A percentile compares a stretch with the other conserved stretches of the same genome.
Evolutionary conservation across 768 basidiomycete species (phyloP).

Genomic region (Saitozyma sp.): DNA sequence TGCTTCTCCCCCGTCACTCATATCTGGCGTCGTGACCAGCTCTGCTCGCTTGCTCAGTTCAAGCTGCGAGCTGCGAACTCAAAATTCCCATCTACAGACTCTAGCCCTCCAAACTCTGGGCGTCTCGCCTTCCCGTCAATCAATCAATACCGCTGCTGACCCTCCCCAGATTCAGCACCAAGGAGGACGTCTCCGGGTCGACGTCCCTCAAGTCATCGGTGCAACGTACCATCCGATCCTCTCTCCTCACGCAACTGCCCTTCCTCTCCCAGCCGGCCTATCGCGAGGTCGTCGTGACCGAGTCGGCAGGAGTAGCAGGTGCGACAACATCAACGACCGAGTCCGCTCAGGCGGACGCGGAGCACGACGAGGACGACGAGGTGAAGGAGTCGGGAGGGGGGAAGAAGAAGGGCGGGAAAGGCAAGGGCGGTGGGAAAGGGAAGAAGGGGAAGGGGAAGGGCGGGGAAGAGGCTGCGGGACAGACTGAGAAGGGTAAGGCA

Average conservation of each 20-base stretch:
- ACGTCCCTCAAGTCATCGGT: slow-evolving; percentile 91
- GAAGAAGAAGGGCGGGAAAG: slow-evolving; percentile 20
- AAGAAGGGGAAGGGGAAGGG: slow-evolving; percentile 23
- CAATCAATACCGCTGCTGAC: slow-evolving; percentile 9
- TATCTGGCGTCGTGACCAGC: not conserved
- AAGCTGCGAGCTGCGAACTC: too few relatives aligned
- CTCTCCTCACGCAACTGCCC: slow-evolving; percentile 73
- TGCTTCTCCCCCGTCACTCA: not conserved
- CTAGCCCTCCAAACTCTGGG: not conserved
- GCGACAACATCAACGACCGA: slow-evolving; percentile 2
- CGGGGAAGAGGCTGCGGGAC: slow-evolving; percentile 14
- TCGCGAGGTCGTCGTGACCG: slow-evolving; percentile 57
- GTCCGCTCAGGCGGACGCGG: slow-evolving; percentile 19
- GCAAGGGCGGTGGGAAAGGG: slow-evolving; percentile 18
- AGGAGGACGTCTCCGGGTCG: slow-evolving; percentile 79
- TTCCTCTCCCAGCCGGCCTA: slow-evolving; percentile 48
- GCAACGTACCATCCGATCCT: slow-evolving; percentile 80
- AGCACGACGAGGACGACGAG: slow-evolving; percentile 28
- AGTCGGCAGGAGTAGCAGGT: slow-evolving; percentile 3
- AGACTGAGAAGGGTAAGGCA: slow-evolving; percentile 18
- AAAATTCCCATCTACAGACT: too few relatives aligned
- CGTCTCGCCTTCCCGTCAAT: not conserved
- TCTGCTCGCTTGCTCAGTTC: too few relatives aligned
- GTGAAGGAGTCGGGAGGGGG: slow-evolving; percentile 14
- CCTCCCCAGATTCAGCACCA: slow-evolving; percentile 55